Base-by-base conservation (phyloP, 345 rosid species). In the Brassica nigra region DNA sequence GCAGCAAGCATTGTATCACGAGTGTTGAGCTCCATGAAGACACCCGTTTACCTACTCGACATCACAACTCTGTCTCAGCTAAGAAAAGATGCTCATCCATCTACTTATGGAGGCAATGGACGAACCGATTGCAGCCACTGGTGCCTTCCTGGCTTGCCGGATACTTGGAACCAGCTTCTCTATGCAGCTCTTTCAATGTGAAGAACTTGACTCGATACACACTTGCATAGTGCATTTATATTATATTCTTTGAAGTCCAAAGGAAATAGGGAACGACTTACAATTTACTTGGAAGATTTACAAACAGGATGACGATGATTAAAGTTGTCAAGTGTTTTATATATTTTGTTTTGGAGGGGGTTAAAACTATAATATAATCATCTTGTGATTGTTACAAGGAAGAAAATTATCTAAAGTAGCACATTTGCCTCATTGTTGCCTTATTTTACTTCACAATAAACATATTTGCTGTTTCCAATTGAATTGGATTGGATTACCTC, bases 91-190 rank as follows among this genome's bases (percentile, higher is more conserved):
- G 98, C 95, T 1, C 98, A 94, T 74, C 98, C 97, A 8, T 89
- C 98, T 3, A 59, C 86, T 7, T 92, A 91, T 28, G 82, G 89
- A 8, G 84, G 63, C 2, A 78, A 83, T 73, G 83, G 86, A 0
- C 88, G 95, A 70, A 87, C 71, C 0, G 98, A 94, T 62, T 94
- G 98, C 82, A 94, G 98, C 82, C 98, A 94, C 30, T 94, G 98
- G 97, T 91, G 97, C 84, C 95, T 94, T 69, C 97, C 98, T 20
- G 97, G 98, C 42, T 76, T 94, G 83, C 98, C 98, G 0, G 98
- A 94, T 84, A 90, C 92, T 20, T 94, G 98, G 98, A 94, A 92
- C 83, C 97, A 94, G 71, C 98, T 94, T 73, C 83, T 94, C 15
- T 91, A 91, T 79, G 97, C 94, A 55, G 92, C 95, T 80, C 88